These are phyloP conservation scores for Juglanconis oblonga DNA, from an alignment of 2,329 filamentous ascomycete species.

Conservation along the genomic window DNA sequence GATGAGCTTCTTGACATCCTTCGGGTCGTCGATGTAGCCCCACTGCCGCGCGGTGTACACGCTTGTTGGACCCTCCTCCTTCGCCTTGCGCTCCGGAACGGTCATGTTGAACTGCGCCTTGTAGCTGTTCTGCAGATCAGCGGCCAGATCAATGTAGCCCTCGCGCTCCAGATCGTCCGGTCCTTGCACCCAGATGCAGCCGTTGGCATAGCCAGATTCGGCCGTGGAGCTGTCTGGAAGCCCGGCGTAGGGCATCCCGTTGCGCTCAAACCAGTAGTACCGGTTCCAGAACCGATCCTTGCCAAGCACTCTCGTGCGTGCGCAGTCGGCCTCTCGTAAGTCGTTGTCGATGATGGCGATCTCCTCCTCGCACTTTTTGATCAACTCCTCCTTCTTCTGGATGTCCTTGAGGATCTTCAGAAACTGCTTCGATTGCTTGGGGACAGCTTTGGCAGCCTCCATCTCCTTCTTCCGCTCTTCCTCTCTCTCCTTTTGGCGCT, in stretches of 20 bases:
- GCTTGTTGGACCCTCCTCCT: slow-evolving; percentile 80
- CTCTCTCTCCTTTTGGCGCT: slow-evolving; percentile 71
- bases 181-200: slow-evolving; percentile 93
- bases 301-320: slow-evolving; percentile 82
- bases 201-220: slow-evolving; percentile 85
- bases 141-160: slow-evolving; percentile 77
- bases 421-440: slow-evolving; percentile 84
- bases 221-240: slow-evolving; percentile 86
- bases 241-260: slow-evolving; percentile 93
- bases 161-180: slow-evolving; percentile 84
- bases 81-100: slow-evolving; percentile 77
- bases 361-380: slow-evolving; percentile 79
- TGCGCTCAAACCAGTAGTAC: slow-evolving; percentile 99
- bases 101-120: slow-evolving; percentile 75
- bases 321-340: slow-evolving; percentile 88
- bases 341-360: slow-evolving; percentile 87
- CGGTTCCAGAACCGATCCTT: slow-evolving; percentile 98
- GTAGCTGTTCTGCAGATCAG: slow-evolving; percentile 73
- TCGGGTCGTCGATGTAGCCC: slow-evolving; percentile 85
- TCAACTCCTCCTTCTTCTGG: slow-evolving; percentile 76
- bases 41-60: slow-evolving; percentile 77
- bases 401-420: slow-evolving; percentile 85
- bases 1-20: slow-evolving; percentile 74
- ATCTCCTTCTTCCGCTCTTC: slow-evolving; percentile 66
- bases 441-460: slow-evolving; percentile 61